Evolutionary conservation across 306 rosid species (phyloP), one percentile per base, ranked within the genome.

Genomic region (Abrus pulchellus): DNA sequence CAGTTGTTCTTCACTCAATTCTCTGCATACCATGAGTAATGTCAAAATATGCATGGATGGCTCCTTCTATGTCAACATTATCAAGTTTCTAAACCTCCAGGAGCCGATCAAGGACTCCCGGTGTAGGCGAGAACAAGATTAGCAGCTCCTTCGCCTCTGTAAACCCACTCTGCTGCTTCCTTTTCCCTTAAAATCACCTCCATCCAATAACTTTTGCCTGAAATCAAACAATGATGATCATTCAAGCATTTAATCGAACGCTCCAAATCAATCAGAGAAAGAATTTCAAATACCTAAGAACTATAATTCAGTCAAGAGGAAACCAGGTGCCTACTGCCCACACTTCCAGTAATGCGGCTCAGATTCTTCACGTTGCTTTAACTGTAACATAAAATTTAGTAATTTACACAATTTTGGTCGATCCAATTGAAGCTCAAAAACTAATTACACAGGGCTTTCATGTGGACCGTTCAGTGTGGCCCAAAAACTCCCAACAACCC

Each of bases 131-230:
- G 94, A 69, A 93, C 97, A 49, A 96, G 83, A 87, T 96, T 96
- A 29, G 90, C 93, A 78, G 98, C 97, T 78, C 99, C 99, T 92
- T 96, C 99, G 73, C 99, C 99, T 85, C 92, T 87, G 83, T 93
- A 93, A 80, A 79, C 84, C 97, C 97, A 93, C 45, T 89, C 87
- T 81, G 50, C 85, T 33, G 94, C 94, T 30, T 96, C 91, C 30
- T 83, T 74, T 62, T 73, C 70, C 20, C 76, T 75, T 50, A 93
- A 72, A 80, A 74, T 55, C 57, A 78, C 56, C 86, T 85, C 97
- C 98, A 91, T 93, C 50, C 59, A 63, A 71, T 34, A 33, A 40
- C 1, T 36, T 30, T 36, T 68, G 54, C 52, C 93, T 83, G 72
- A 54, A 41, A 74, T 43, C 57, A 34, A 3, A 6, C 7, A 75